Evolutionary conservation across 345 rosid genomes (phyloP), one percentile per base, ranked within the genome.

Genomic region (Garcia nutans): DNA sequence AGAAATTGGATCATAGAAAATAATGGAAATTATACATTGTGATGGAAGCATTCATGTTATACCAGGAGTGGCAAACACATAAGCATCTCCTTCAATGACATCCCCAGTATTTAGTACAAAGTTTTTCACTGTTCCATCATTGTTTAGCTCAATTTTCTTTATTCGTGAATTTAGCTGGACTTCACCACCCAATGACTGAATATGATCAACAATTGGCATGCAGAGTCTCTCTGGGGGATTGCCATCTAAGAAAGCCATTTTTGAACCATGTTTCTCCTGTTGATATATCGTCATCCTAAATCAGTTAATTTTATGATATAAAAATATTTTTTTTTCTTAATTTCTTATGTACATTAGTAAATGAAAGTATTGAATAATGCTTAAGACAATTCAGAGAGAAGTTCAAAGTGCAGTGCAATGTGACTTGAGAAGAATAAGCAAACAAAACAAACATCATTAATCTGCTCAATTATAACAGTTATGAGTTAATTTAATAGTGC

Each of bases 171-270:
- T 89, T 23, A 91, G 89, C 68, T 73, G 72, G 73, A 91, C 95
- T 74, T 94, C 98, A 55, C 98, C 97, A 76, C 98, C 97, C 47
- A 89, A 65, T 61, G 97, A 91, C 28, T 77, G 84, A 74, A 94
- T 87, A 83, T 91, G 97, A 71, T 92, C 86, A 70, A 85, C 92
- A 22, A 92, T 79, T 7, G 98, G 98, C 92, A 82, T 84, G 83
- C 97, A 92, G 54, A 92, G 98, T 80, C 99, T 90, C 86, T 95
- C 97, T 0, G 97, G 97, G 57, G 98, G 99, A 76, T 89, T 95
- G 65, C 97, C 98, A 88, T 95, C 98, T 82, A 95, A 88, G 81
- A 95, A 95, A 63, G 98, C 99, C 94, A 95, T 93, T 85, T 95
- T 95, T 19, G 98, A 95, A 70, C 99, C 99, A 84, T 95, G 89